These are phyloP conservation scores for Vaccinium myrtillus DNA, from an alignment of 148 eudicot genomes.

Conservation along the genomic window DNA sequence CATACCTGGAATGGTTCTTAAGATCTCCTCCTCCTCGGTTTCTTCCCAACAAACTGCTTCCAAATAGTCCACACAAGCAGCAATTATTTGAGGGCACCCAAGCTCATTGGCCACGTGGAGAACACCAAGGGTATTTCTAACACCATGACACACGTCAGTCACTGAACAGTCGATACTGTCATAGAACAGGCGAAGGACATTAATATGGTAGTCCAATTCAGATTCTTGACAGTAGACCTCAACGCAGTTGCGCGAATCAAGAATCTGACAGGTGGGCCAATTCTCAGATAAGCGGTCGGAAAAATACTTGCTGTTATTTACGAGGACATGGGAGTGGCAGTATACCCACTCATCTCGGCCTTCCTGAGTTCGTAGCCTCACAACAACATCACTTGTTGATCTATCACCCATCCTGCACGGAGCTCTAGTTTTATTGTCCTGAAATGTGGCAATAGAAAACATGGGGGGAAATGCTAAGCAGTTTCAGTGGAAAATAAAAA, in stretches of 20 bases:
- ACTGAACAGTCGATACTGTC: slow-evolving; percentile 28
- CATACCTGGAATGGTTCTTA: slow-evolving; percentile 58
- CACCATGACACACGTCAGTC: slow-evolving; percentile 57
- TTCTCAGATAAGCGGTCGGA: slow-evolving; percentile 87
- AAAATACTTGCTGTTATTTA: slow-evolving; percentile 73
- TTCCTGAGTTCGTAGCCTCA: slow-evolving; percentile 70
- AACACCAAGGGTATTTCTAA: slow-evolving; percentile 72
- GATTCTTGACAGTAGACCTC: slow-evolving; percentile 75
- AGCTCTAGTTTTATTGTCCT: slow-evolving; percentile 40
- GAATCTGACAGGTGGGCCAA: slow-evolving; percentile 96
- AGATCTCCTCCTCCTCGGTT: slow-evolving; percentile 80
- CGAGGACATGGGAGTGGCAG: slow-evolving; percentile 77
- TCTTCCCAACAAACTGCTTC: slow-evolving; percentile 98
- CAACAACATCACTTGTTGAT: slow-evolving; percentile 85
- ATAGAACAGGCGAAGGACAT: slow-evolving; percentile 68
- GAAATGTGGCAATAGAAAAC: slow-evolving; percentile 13
- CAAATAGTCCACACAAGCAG: slow-evolving; percentile 69
- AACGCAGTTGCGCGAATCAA: slow-evolving; percentile 89
- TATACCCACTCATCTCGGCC: slow-evolving; percentile 90
- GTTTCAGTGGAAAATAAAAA: neutral
- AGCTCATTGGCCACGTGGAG: slow-evolving; percentile 67
- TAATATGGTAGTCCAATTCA: slow-evolving; percentile 69
- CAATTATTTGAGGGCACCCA: slow-evolving; percentile 62
- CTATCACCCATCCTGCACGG: slow-evolving; percentile 66
- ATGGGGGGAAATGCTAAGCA: neutral